These are phyloP conservation scores for Aspergillus pseudonomiae DNA, from an alignment of 2,329 filamentous ascomycete genomes.

Conservation along the genomic window DNA sequence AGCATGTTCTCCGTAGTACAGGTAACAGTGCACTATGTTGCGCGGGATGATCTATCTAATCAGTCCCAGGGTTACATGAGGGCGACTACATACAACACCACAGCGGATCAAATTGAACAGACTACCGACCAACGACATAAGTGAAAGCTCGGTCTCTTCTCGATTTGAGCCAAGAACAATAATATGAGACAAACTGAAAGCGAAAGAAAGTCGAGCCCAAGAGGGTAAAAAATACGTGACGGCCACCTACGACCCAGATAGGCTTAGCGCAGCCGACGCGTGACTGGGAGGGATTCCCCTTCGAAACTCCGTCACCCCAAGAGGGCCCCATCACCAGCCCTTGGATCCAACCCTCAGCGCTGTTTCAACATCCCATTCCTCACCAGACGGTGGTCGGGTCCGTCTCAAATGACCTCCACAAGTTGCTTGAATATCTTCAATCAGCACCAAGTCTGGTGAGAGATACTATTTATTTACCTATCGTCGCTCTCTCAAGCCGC, in stretches of 20 bases:
- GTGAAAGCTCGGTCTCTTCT: background rate
- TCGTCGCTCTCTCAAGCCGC: slow-evolving; percentile 20
- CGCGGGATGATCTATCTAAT: slow-evolving; percentile 1
- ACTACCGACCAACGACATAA: background rate
- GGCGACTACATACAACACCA: background rate
- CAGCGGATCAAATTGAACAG: background rate
- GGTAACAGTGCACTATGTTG: slow-evolving; percentile 10
- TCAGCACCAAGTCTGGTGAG: slow-evolving; percentile 26
- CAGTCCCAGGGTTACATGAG: background rate
- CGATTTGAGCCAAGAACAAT: background rate
- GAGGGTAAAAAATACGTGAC: slow-evolving; percentile 9
- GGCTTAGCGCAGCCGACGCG: slow-evolving; percentile 43
- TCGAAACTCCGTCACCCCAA: slow-evolving; percentile 30
- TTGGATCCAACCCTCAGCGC: slow-evolving; percentile 16
- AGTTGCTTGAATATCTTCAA: slow-evolving; percentile 15
- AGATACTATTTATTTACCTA: slow-evolving; percentile 9
- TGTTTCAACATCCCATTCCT: slow-evolving; percentile 18
- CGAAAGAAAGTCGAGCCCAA: background rate
- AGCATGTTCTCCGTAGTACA: slow-evolving; percentile 9
- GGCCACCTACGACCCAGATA: slow-evolving; percentile 23
- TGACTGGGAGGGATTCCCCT: slow-evolving; percentile 38
- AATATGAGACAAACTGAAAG: background rate
- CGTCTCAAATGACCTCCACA: slow-evolving; percentile 27
- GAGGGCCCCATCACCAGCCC: slow-evolving; percentile 19
- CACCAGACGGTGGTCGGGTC: slow-evolving; percentile 29